Conservation (phyloP, 352 stramenopile species). For the Phytophthora sp. region DNA sequence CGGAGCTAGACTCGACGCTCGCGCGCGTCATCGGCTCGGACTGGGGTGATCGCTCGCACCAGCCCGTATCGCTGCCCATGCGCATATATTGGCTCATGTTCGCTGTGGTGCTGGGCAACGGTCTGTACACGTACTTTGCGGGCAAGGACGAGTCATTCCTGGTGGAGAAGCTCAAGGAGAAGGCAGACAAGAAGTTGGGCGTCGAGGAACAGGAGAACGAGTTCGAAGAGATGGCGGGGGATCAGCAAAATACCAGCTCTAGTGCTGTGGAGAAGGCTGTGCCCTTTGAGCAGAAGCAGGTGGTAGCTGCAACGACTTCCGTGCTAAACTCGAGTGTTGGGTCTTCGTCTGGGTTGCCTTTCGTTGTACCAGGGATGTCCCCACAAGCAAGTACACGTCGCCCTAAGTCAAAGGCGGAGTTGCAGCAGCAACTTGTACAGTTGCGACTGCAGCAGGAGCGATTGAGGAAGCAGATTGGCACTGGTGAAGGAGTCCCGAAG, state of each 20-base stretch:
- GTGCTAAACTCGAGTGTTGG: slow-evolving; percentile 27
- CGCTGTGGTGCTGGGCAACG: slow-evolving; percentile 59
- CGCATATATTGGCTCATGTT: slow-evolving; percentile 79
- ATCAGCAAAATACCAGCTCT: slow-evolving; percentile 4
- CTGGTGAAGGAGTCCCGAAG: slow-evolving; percentile 17
- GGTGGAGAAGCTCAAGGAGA: slow-evolving; percentile 60
- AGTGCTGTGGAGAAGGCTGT: neutral
- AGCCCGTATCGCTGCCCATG: slow-evolving; percentile 71
- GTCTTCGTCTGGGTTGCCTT: slow-evolving; percentile 37
- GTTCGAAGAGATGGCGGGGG: slow-evolving; percentile 42
- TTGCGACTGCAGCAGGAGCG: slow-evolving; percentile 42
- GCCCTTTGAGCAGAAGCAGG: slow-evolving; percentile 3
- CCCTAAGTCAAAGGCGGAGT: slow-evolving; percentile 43
- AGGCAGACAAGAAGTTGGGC: slow-evolving; percentile 60
- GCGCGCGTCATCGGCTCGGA: slow-evolving; percentile 77
- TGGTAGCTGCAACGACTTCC: slow-evolving; percentile 14
- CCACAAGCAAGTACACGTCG: slow-evolving; percentile 13
- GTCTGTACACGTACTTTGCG: slow-evolving; percentile 58
- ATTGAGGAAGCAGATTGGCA: slow-evolving; percentile 34
- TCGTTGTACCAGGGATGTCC: slow-evolving; percentile 39
- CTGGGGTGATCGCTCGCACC: slow-evolving; percentile 72
- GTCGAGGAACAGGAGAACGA: slow-evolving; percentile 52
- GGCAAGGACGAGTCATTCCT: slow-evolving; percentile 65
- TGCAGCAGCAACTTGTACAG: slow-evolving; percentile 49
- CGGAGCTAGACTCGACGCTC: slow-evolving; percentile 63